These are phyloP conservation scores for Fusarium bactridioides DNA, from an alignment of 2,329 filamentous ascomycete genomes.

Conservation along the genomic window DNA sequence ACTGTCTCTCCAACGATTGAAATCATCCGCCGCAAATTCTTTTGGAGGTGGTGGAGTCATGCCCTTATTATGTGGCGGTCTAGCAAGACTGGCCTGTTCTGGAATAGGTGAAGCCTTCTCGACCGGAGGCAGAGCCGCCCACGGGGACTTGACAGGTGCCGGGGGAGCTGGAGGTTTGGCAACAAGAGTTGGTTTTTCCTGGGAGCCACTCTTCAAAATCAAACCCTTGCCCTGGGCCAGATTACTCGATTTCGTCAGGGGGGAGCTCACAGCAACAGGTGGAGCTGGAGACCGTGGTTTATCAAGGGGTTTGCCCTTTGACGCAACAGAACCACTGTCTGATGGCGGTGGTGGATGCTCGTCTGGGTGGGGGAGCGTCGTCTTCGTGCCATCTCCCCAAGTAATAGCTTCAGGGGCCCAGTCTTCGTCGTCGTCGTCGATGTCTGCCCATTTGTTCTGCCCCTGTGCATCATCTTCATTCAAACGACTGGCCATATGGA, in stretches of 20 bases:
- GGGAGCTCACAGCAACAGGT: conserved; percentile 46
- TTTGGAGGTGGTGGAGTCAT: conserved; percentile 62
- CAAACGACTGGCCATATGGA: conserved; percentile 82
- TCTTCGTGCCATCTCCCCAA: conserved; percentile 89
- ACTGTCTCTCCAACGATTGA: conserved; percentile 85
- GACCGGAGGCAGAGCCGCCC: conserved; percentile 86
- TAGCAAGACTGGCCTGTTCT: conserved; percentile 59
- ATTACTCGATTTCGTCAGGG: conserved; percentile 54
- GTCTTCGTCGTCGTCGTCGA: conserved; percentile 87
- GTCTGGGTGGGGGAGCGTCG: conserved; percentile 72
- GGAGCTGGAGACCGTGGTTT: conserved; percentile 57
- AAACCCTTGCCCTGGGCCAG: conserved; percentile 66
- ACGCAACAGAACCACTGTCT: conserved; percentile 38
- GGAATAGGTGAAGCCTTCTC: conserved; percentile 78
- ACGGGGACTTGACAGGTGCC: conserved; percentile 85
- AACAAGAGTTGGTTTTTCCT: conserved; percentile 76
- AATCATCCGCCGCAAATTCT: conserved; percentile 94
- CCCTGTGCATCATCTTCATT: conserved; percentile 77
- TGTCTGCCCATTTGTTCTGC: conserved; percentile 88
- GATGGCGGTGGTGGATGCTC: conserved; percentile 50
- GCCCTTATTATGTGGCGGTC: conserved; percentile 62
- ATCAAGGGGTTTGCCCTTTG: conserved; percentile 44
- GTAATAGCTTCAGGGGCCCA: conserved; percentile 87
- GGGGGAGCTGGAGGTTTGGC: conserved; percentile 74
- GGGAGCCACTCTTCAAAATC: conserved; percentile 68